These are phyloP conservation scores for Phytophthora fragariaefolia DNA, from an alignment of 352 stramenopile genomes.

Conservation along the genomic window DNA sequence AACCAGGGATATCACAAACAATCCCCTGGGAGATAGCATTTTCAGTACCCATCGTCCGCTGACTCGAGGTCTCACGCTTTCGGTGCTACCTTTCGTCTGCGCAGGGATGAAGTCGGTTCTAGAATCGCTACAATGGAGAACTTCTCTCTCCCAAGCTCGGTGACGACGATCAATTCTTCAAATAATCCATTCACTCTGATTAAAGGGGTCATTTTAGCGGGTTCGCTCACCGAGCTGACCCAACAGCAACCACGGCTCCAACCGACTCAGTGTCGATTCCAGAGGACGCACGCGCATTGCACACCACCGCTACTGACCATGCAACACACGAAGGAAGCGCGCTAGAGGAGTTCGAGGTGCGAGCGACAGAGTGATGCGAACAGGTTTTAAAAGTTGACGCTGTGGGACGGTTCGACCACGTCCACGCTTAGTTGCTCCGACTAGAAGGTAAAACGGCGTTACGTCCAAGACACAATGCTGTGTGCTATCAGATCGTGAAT, in stretches of 20 bases:
- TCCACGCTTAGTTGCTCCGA: constrained; percentile 53
- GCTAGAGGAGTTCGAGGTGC: constrained; percentile 55
- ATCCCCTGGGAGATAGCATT: constrained; percentile 23
- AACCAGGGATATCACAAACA: constrained; percentile 34
- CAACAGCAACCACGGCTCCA: not conserved
- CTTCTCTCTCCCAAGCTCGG: constrained; percentile 43
- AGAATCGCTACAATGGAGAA: constrained; percentile 44
- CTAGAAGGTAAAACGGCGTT: constrained; percentile 37
- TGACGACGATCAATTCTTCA: constrained; percentile 46
- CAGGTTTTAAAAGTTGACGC: constrained; percentile 35
- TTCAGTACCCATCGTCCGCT: no score
- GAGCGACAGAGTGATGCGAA: constrained; percentile 42
- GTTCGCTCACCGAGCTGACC: constrained; percentile 30
- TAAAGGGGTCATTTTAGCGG: constrained; percentile 45
- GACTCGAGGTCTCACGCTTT: not conserved
- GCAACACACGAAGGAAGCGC: constrained; percentile 14
- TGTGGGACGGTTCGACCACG: constrained; percentile 49
- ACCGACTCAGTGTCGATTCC: constrained; percentile 19
- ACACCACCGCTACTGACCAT: not conserved
- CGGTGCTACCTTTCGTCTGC: not conserved
- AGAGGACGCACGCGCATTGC: constrained; percentile 19
- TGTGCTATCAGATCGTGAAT: constrained; percentile 48
- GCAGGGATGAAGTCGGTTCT: constrained; percentile 28
- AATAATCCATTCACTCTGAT: constrained; percentile 46
- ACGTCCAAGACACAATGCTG: constrained; percentile 56